A percentile compares a stretch with the other conserved stretches of the same genome.
phyloP scores from a whole-genome alignment of 805 yeast genomes.

The Ogataea pilisensis region DNA sequence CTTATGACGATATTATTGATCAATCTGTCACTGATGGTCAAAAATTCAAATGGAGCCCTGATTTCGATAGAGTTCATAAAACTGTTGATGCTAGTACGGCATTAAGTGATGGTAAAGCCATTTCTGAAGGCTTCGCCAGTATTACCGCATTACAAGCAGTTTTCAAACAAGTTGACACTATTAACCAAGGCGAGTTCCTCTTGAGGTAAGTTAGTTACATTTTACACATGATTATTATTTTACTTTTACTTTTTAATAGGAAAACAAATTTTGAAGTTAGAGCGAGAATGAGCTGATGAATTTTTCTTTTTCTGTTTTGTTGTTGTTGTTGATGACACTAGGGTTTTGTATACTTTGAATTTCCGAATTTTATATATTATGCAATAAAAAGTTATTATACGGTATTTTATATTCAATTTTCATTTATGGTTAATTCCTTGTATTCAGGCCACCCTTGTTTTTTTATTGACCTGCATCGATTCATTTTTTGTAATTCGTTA shows the following conservation, averaged over 20 bases:
- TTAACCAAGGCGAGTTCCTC: slow-evolving; percentile 52
- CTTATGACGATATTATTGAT: slow-evolving; percentile 44
- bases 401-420: background rate
- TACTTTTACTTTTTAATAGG: no score
- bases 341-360: background rate
- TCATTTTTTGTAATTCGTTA: no score
- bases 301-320: slow-evolving; percentile 1
- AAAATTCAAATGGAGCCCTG: slow-evolving; percentile 79
- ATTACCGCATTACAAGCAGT: slow-evolving; percentile 73
- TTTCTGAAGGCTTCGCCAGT: slow-evolving; percentile 58
- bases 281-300: no score
- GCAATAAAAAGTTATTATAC: background rate
- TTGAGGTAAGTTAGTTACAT: slow-evolving; percentile 42
- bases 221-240: no score
- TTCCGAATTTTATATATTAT: background rate
- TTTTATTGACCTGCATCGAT: background rate
- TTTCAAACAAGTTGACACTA: slow-evolving; percentile 50
- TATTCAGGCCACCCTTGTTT: no score
- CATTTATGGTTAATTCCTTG: background rate
- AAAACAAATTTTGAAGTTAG: no score
- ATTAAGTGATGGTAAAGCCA: slow-evolving; percentile 67
- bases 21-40: slow-evolving; percentile 38
- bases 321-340: background rate
- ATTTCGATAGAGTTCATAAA: slow-evolving; percentile 63
- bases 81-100: slow-evolving; percentile 39